Conservation (phyloP, 169 alveolate genomes). For the Eimeria mitis region DNA sequence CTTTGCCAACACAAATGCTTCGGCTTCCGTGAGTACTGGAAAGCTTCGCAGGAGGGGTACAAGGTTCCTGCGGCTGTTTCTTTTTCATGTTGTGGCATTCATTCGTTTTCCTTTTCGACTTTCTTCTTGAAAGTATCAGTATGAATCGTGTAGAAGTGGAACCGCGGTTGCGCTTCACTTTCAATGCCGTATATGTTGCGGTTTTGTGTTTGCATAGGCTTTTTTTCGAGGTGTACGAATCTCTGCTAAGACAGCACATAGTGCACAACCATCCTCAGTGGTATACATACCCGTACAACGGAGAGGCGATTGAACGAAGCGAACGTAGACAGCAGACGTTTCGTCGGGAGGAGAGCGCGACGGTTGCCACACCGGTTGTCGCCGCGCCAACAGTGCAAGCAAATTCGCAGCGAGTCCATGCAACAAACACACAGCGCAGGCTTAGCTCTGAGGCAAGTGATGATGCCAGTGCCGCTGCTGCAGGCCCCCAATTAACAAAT, state of each 20-base stretch:
- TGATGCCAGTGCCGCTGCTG: constrained; percentile 35
- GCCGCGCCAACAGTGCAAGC: constrained; percentile 22
- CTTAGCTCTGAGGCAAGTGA: constrained; percentile 74
- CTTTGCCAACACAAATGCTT: not conserved
- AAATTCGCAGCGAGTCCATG: not conserved
- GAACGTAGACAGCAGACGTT: constrained; percentile 63
- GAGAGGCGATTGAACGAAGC: constrained; percentile 67
- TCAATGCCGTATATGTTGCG: not conserved
- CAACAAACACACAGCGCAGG: constrained; percentile 50
- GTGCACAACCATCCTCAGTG: constrained; percentile 78
- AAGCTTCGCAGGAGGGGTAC: not conserved
- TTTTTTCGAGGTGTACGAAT: constrained; percentile 78
- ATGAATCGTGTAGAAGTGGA: not conserved
- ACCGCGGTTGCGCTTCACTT: not conserved
- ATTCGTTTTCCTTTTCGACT: not conserved
- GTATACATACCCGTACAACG: constrained; percentile 77
- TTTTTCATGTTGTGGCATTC: not conserved
- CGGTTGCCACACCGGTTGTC: not conserved
- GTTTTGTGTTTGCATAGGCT: constrained; percentile 19
- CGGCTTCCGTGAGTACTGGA: not conserved
- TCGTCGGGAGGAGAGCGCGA: constrained; percentile 39
- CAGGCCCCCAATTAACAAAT: not conserved
- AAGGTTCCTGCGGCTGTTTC: not conserved
- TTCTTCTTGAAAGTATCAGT: not conserved
- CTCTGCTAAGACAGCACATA: constrained; percentile 71